These are phyloP conservation scores for Mycena pura DNA, from an alignment of 768 basidiomycete genomes.

Conservation along the genomic window DNA sequence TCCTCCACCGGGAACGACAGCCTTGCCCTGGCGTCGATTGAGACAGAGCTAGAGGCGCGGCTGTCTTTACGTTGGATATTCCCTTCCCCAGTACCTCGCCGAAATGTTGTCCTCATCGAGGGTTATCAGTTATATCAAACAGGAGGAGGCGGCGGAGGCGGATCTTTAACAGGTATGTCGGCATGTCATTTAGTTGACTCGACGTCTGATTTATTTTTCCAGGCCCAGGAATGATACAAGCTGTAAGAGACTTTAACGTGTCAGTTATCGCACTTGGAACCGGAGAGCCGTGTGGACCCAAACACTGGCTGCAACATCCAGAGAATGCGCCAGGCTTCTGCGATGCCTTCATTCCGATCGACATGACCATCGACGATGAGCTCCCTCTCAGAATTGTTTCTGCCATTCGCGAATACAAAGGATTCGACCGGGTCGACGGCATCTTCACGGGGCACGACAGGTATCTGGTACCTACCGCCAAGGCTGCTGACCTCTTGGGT, in stretches of 20 bases:
- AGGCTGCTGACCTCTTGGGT: slow-evolving; percentile 7
- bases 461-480: slow-evolving; percentile 18
- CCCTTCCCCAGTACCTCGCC: not conserved
- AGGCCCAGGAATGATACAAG: slow-evolving; percentile 16
- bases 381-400: slow-evolving; percentile 12
- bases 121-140: too few relatives aligned
- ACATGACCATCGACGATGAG: slow-evolving; percentile 15
- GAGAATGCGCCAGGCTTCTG: slow-evolving; percentile 18
- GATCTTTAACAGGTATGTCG: slow-evolving; percentile 11
- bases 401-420: slow-evolving; percentile 9
- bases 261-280: slow-evolving; percentile 13
- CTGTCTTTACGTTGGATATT: slow-evolving; percentile 14
- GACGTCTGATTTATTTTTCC: too few relatives aligned
- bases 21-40: not conserved
- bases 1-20: not conserved
- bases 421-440: slow-evolving; percentile 9
- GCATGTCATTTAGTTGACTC: not conserved
- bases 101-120: slow-evolving; percentile 16
- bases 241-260: slow-evolving; percentile 12
- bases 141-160: too few relatives aligned
- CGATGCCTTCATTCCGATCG: slow-evolving; percentile 20
- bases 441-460: slow-evolving; percentile 21
- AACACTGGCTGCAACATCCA: slow-evolving; percentile 19
- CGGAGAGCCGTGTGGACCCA: slow-evolving; percentile 15
- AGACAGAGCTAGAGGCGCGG: slow-evolving; percentile 4